These are phyloP conservation scores for Senna siamea DNA, from an alignment of 306 rosid species.

Conservation along the genomic window DNA sequence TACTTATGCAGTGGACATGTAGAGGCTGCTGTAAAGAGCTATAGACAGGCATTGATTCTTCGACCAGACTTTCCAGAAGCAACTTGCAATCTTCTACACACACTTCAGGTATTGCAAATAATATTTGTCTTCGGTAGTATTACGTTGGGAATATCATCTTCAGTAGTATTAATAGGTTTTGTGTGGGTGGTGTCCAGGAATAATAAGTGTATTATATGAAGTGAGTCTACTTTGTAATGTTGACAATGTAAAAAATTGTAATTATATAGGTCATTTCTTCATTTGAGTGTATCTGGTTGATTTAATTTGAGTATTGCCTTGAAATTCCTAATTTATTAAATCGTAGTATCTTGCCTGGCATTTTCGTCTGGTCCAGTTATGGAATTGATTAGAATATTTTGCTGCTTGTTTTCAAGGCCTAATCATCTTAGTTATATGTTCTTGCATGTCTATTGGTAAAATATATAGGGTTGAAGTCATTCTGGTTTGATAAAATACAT, in stretches of 20 bases:
- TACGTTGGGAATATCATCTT: no score
- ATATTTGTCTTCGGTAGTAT: background rate
- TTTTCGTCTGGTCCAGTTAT: background rate
- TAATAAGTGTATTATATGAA: background rate
- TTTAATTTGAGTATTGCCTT: background rate
- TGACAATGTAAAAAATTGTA: background rate
- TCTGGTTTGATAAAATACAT: background rate
- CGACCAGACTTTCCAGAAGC: slow-evolving; percentile 98
- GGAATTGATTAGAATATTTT: background rate
- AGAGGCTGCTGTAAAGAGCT: slow-evolving; percentile 90
- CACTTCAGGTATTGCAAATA: slow-evolving; percentile 72
- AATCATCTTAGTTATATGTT: background rate
- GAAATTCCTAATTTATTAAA: background rate
- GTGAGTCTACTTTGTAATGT: background rate
- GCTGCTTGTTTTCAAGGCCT: background rate
- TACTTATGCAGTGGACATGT: slow-evolving; percentile 77
- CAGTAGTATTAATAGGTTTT: no score
- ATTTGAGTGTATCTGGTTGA: background rate
- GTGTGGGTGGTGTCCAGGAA: background rate
- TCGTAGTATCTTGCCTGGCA: background rate
- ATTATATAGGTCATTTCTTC: background rate
- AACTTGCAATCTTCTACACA: slow-evolving; percentile 96
- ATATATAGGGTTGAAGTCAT: background rate
- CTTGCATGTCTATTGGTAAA: background rate
- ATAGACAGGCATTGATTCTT: slow-evolving; percentile 77